Evolutionary conservation across 2,329 filamentous ascomycete genomes (phyloP).

Genomic region (Aspergillus novofumigatus): DNA sequence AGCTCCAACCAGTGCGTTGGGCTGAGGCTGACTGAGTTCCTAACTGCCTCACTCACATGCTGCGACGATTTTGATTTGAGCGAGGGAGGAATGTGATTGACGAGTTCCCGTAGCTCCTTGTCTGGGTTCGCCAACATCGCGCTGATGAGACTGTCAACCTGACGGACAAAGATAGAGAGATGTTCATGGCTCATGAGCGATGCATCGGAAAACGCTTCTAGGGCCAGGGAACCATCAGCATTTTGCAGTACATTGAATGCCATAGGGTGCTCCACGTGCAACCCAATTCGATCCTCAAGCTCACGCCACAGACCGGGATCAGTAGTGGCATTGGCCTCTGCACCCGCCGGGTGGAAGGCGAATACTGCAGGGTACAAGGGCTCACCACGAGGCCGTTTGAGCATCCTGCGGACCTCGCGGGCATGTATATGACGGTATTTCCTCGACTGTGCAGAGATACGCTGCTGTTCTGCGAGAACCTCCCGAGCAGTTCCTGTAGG

Average conservation of each 20-base stretch:
- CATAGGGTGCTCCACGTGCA: constrained; percentile 40
- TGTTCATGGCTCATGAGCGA: constrained; percentile 25
- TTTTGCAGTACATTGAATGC: constrained; percentile 36
- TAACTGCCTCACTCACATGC: constrained; percentile 14
- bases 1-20: constrained; percentile 29
- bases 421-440: constrained; percentile 27
- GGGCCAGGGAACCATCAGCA: constrained; percentile 13
- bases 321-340: constrained; percentile 1
- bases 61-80: constrained; percentile 22
- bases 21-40: constrained; percentile 14
- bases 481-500: constrained; percentile 21
- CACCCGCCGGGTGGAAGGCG: constrained; percentile 24
- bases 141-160: constrained; percentile 27
- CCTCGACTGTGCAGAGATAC: constrained; percentile 22
- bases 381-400: constrained; percentile 22
- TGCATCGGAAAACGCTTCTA: constrained; percentile 25
- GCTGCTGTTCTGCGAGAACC: constrained; percentile 22
- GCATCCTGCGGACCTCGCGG: constrained; percentile 25
- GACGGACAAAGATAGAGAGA: constrained; percentile 24
- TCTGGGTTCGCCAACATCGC: constrained; percentile 26
- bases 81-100: constrained; percentile 18
- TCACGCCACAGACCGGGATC: constrained; percentile 22
- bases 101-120: constrained; percentile 18
- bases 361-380: constrained; percentile 31
- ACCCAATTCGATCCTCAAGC: constrained; percentile 27